phyloP scores from a whole-genome alignment of 2,329 filamentous ascomycete genomes.

The Claviceps monticola region DNA sequence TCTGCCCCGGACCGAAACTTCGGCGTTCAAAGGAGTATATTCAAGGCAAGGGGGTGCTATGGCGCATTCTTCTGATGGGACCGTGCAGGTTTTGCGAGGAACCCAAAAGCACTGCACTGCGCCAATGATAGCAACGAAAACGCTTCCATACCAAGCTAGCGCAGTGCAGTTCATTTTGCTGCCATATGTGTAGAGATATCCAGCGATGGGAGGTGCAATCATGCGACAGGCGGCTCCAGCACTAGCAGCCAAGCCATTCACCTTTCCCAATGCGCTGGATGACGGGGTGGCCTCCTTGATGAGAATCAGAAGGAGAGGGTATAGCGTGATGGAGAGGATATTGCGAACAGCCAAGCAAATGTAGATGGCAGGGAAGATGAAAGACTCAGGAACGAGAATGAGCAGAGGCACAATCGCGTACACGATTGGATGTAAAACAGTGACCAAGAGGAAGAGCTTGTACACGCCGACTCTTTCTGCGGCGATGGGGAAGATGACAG shows the following conservation, averaged over 20 bases:
- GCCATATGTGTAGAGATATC: conserved; percentile 48
- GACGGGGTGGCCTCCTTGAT: conserved; percentile 53
- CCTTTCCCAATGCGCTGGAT: conserved; percentile 41
- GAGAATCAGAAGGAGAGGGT: conserved; percentile 51
- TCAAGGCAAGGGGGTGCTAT: conserved; percentile 5
- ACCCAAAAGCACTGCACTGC: conserved; percentile 47
- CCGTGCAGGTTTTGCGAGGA: conserved; percentile 17
- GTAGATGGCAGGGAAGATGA: conserved; percentile 46
- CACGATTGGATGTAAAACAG: conserved; percentile 45
- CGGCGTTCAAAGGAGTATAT: conserved; percentile 12
- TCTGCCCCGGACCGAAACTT: conserved; percentile 17
- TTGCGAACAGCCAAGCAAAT: conserved; percentile 43
- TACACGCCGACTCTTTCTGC: conserved; percentile 46
- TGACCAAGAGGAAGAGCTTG: conserved; percentile 43
- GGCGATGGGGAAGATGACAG: conserved; percentile 45
- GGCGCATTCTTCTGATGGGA: conserved; percentile 17
- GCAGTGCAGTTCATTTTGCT: conserved; percentile 44
- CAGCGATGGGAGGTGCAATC: conserved; percentile 49
- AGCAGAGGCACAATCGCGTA: conserved; percentile 47
- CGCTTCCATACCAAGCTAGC: conserved; percentile 50
- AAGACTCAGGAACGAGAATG: conserved; percentile 36
- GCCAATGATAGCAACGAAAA: conserved; percentile 40
- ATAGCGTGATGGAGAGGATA: conserved; percentile 48
- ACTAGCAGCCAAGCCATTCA: conserved; percentile 53
- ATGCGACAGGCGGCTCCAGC: conserved; percentile 54